A percentile compares a stretch with the other conserved stretches of the same genome.
These are phyloP conservation scores for Nicotiana rustica DNA, from an alignment of 305 asterid genomes.

Conservation along the genomic window DNA sequence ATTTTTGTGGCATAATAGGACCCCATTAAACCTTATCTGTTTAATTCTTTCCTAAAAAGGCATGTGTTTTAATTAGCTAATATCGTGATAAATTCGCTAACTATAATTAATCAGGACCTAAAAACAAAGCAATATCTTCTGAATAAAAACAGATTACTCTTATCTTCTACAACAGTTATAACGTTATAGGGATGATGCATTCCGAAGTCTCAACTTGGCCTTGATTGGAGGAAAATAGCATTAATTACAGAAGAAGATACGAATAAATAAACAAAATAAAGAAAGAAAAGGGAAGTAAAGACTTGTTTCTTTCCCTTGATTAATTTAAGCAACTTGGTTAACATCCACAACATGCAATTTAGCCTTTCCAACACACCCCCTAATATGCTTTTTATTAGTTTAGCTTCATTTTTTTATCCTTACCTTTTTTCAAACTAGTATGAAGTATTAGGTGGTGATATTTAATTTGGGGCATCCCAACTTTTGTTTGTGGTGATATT, in stretches of 20 bases:
- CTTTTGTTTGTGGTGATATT: too few relatives aligned
- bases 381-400: conserved; percentile 23
- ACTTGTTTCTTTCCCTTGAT: conserved; percentile 7
- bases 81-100: background rate
- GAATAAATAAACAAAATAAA: background rate
- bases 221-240: conserved; percentile 27
- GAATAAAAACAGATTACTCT: background rate
- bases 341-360: conserved; percentile 28
- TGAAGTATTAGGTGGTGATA: too few relatives aligned
- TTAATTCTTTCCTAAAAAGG: background rate
- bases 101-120: background rate
- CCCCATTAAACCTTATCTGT: conserved; percentile 27
- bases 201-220: conserved; percentile 29
- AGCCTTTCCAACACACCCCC: conserved; percentile 30
- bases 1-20: background rate
- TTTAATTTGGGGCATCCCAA: too few relatives aligned
- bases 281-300: background rate
- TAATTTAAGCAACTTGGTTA: conserved; percentile 27
- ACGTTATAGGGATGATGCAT: background rate
- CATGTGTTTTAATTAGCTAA: background rate
- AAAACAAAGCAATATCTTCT: conserved; percentile 4
- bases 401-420: background rate
- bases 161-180: conserved; percentile 5
- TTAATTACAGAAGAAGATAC: conserved; percentile 27
- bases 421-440: background rate